phyloP scores from a whole-genome alignment of 768 basidiomycete species.

The Ramaria sp. region DNA sequence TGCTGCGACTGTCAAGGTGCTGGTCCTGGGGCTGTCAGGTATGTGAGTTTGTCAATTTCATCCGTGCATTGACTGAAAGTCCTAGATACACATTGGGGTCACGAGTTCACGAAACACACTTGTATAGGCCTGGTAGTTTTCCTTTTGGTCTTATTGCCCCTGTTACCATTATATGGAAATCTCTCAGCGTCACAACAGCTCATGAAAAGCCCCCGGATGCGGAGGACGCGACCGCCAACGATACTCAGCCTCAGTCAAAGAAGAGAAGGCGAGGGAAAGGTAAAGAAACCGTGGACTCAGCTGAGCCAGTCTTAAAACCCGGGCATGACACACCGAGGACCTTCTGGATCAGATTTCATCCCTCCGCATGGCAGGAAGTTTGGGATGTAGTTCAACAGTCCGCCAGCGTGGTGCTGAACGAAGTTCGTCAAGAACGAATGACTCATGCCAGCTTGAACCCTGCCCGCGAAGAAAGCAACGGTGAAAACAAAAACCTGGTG shows the following conservation, averaged over 20 bases:
- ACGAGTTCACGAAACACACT: conserved; percentile 50
- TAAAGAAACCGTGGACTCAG: background rate
- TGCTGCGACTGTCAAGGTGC: conserved; percentile 58
- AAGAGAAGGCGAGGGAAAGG: conserved; percentile 22
- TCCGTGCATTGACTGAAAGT: background rate
- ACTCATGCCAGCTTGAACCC: conserved; percentile 14
- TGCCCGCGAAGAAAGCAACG: conserved; percentile 7
- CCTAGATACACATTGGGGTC: conserved; percentile 55
- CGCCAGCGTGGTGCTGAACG: conserved; percentile 38
- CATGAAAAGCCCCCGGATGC: background rate
- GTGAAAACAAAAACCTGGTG: conserved; percentile 11
- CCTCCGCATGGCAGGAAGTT: conserved; percentile 50
- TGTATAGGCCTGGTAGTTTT: conserved; percentile 54
- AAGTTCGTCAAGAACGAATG: conserved; percentile 19
- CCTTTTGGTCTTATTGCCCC: conserved; percentile 67
- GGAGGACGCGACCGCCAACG: background rate
- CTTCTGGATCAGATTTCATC: conserved; percentile 76
- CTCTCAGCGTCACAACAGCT: conserved; percentile 15
- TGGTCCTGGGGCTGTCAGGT: conserved; percentile 55
- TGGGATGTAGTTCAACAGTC: conserved; percentile 40
- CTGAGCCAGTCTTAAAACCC: conserved; percentile 17
- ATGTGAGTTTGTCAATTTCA: conserved; percentile 4
- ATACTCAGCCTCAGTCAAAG: conserved; percentile 9
- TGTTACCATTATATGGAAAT: conserved; percentile 63
- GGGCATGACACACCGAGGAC: conserved; percentile 23